Conservation (phyloP, 225 moss, liverwort and hornwort species). For the Antitrichia curtipendula region DNA sequence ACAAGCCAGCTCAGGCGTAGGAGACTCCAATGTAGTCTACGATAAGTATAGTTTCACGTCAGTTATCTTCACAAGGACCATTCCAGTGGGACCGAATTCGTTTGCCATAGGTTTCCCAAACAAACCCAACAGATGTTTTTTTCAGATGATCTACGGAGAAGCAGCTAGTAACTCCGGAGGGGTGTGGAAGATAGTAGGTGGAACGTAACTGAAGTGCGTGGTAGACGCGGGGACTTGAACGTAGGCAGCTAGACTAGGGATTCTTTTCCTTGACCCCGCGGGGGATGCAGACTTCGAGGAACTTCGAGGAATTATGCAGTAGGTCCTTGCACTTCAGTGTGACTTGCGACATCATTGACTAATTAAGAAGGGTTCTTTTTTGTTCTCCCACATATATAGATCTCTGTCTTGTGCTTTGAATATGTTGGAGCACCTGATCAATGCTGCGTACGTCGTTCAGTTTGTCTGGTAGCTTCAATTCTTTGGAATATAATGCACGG, state of each 20-base stretch:
- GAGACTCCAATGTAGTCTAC: not conserved
- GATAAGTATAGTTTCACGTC: not conserved
- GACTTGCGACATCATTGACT: not conserved
- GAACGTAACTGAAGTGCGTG: not conserved
- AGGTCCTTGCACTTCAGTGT: not conserved
- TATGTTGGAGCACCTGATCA: not conserved
- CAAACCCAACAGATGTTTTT: not conserved
- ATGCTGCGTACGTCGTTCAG: not conserved
- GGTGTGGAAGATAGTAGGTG: not conserved
- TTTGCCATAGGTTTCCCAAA: not conserved
- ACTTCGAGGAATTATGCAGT: not conserved
- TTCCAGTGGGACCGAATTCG: not conserved
- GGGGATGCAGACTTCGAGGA: not conserved
- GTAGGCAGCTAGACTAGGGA: not conserved
- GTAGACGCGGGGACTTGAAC: not conserved
- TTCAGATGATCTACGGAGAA: not conserved
- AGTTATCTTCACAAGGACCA: not conserved
- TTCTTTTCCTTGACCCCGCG: not conserved
- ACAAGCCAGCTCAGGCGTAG: not conserved
- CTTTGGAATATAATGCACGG: not conserved
- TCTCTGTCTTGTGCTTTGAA: not conserved
- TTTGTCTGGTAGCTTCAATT: not conserved
- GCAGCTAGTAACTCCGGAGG: not conserved
- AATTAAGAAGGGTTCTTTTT: not conserved
- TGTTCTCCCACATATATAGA: not conserved